phyloP scores from a whole-genome alignment of 345 rosid species.

The Cochlearia excelsa region DNA sequence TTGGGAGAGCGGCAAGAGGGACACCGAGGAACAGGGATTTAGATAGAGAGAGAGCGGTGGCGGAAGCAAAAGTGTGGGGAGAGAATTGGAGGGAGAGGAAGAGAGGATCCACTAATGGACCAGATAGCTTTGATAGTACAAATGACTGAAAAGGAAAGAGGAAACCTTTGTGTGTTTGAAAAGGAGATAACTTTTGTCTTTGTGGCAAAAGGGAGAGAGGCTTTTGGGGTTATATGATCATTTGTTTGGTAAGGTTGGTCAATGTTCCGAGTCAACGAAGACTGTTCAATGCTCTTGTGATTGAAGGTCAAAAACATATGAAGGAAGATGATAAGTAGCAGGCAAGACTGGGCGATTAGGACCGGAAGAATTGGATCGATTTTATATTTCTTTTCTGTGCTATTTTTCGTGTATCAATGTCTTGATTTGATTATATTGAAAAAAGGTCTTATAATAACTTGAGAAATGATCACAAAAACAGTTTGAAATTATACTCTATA shows the following conservation, averaged over 20 bases:
- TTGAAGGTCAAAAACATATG: constrained; percentile 22
- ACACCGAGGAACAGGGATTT: constrained; percentile 75
- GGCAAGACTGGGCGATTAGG: constrained; percentile 10
- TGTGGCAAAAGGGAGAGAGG: constrained; percentile 18
- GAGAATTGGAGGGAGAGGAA: constrained; percentile 95
- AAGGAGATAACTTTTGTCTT: constrained; percentile 15
- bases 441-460: no score
- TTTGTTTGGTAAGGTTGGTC: constrained; percentile 28
- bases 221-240: constrained; percentile 25
- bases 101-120: constrained; percentile 63
- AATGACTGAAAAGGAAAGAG: constrained; percentile 50
- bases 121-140: constrained; percentile 62
- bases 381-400: neutral
- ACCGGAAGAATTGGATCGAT: neutral
- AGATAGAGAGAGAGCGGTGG: constrained; percentile 95
- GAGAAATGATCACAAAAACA: no score
- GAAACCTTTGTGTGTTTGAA: constrained; percentile 24
- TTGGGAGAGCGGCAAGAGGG: constrained; percentile 64
- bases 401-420: constrained; percentile 8
- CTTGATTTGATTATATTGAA: no score
- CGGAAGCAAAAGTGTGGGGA: constrained; percentile 98
- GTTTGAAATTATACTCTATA: no score
- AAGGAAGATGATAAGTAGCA: constrained; percentile 9
- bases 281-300: constrained; percentile 33
- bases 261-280: constrained; percentile 29